A percentile compares a stretch with the other conserved stretches of the same genome.
phyloP scores from a whole-genome alignment of 805 yeast genomes.

The Soucietia sequanensis region DNA sequence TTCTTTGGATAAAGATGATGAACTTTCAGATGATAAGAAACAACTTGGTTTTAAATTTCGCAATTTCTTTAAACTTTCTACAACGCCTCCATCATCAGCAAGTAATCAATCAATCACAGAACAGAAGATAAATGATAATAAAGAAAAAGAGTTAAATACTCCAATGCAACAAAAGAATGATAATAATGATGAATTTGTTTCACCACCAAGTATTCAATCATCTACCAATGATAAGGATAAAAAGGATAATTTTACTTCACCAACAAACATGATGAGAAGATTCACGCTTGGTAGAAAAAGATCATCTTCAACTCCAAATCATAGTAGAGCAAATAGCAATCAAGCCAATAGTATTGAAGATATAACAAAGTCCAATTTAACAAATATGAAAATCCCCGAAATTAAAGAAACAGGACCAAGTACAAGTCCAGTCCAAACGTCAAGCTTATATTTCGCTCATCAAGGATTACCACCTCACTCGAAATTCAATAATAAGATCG shows the following conservation, averaged over 20 bases:
- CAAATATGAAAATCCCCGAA: conserved; percentile 11
- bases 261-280: conserved; percentile 10
- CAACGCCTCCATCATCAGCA: too few species aligned
- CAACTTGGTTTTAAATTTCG: conserved; percentile 27
- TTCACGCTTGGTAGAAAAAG: conserved; percentile 16
- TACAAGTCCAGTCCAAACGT: conserved; percentile 26
- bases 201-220: conserved; percentile 1
- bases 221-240: neutral
- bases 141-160: neutral
- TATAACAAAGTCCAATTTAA: neutral
- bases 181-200: too few species aligned
- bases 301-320: conserved; percentile 15
- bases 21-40: conserved; percentile 12
- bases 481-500: conserved; percentile 5
- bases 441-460: conserved; percentile 54
- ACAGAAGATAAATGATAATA: neutral
- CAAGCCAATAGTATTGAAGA: neutral
- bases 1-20: conserved; percentile 4
- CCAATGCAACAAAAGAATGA: too few species aligned
- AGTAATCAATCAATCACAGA: too few species aligned
- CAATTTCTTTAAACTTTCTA: conserved; percentile 23
- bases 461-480: conserved; percentile 60
- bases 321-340: conserved; percentile 2
- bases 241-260: neutral
- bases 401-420: conserved; percentile 8